Base-by-base conservation (phyloP, 305 asterid genomes). In the Fraxinus paxiana region DNA sequence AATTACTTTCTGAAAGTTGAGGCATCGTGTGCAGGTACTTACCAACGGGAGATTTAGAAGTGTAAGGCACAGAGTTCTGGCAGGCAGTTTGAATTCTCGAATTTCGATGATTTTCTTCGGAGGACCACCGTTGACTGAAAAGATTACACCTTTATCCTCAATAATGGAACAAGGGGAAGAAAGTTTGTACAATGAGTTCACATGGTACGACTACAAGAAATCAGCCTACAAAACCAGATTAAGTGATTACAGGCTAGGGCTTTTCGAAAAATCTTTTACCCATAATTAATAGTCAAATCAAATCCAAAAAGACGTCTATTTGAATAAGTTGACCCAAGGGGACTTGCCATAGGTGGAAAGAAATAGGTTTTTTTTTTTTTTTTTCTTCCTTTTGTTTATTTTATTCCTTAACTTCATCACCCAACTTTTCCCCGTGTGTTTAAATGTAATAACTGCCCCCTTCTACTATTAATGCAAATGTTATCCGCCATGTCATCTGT, bases 121-220 rank as follows among this genome's bases (percentile, higher is more conserved):
- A 26, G 91, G 89, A 59, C 89, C 88, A 48, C 78, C 88, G 75
- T 76, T 88, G 80, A 80, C 63, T 41, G 79, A 80, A 73, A 83
- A 75, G 48, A 84, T 88, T 17, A 31, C 75, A 17, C 88, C 91
- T 31, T 59, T 86, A 24, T 1, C 80, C 10, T 81, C 84, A 20
- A 13, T 88, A 69, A 83, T 86, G 86, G 86, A 82, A n/a, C 79
- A 77, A 18, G 84, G 73, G 0, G 89, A 86, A 71, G 86, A 82
- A 22, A 80, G 85, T 78, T 79, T 82, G 80, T 88, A 88, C 80
- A 56, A 48, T 77, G 87, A 87, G 26, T 88, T 86, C 86, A 88
- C 90, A 5, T 88, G 91, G 91, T 82, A 77, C n/a, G 87, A 86
- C 30, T 88, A 88, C 84, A 88, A 86, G 83, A 85, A 77, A 10